Percentiles rank a stretch among this genome's conserved stretches.
Conservation (phyloP, 2,329 filamentous ascomycete species). For the Epichloe hybrida region DNA sequence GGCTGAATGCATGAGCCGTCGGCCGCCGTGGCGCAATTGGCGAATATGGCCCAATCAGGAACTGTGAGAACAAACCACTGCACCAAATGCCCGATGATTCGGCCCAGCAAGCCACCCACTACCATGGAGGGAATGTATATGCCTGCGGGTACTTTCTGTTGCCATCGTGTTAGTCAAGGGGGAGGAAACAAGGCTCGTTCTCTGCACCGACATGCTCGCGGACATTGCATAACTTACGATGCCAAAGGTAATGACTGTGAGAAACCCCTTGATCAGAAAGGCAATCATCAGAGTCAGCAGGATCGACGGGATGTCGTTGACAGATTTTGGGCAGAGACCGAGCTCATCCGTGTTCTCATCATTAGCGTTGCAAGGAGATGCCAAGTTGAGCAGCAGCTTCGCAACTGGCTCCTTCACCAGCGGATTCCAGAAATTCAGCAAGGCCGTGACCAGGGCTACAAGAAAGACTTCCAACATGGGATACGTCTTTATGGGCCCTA, state of each 20-base stretch:
- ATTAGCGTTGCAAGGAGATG: conserved; percentile 70
- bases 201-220: no score
- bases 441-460: conserved; percentile 71
- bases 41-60: conserved; percentile 60
- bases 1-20: conserved; percentile 82
- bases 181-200: no score
- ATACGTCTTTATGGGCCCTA: conserved; percentile 64
- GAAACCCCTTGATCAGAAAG: conserved; percentile 76
- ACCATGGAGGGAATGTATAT: conserved; percentile 99
- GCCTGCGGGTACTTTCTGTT: conserved; percentile 76
- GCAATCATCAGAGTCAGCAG: conserved; percentile 60
- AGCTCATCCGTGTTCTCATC: conserved; percentile 47
- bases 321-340: conserved; percentile 62
- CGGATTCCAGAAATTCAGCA: conserved; percentile 86
- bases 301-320: conserved; percentile 67
- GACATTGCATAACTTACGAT: conserved; percentile 39
- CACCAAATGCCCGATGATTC: conserved; percentile 72
- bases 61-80: conserved; percentile 69
- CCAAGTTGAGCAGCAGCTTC: conserved; percentile 79
- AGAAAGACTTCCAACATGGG: conserved; percentile 80
- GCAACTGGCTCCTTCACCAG: conserved; percentile 83
- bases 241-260: conserved; percentile 87
- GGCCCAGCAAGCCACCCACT: conserved; percentile 81
- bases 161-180: conserved; percentile 6
- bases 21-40: conserved; percentile 53